Base-by-base conservation (phyloP, 106 monocot genomes). In the Dendrobium nobile region DNA sequence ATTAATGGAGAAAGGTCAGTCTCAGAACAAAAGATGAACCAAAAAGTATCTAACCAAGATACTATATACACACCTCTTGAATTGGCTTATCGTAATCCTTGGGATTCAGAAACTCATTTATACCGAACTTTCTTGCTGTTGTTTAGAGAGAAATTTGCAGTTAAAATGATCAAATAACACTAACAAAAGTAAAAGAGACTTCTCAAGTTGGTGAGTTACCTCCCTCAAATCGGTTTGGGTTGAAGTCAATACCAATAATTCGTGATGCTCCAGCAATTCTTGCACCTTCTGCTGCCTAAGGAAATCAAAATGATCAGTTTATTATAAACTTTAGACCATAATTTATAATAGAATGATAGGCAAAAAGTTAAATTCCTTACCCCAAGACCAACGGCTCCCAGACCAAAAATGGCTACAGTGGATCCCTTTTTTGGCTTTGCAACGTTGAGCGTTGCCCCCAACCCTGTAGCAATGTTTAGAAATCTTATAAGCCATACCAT, bases 371-470 rank as follows among this genome's bases (percentile, higher is more conserved):
- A 10, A 17, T 8, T 79, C 81, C 90, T 86, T 87, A 92, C 95
- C 65, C 92, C 95, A 81, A 95, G 95, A 16, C 95, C 95, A 75
- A 95, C 90, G 47, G 95, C 92, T 19, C 95, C 95, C 82, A 95
- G 88, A 24, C 95, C 95, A 88, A 95, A 95, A 79, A 95, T 51
- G 75, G 92, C 95, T 59, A 95, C 95, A 79, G 78, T 95, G 20
- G 95, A 92, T 41, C 92, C 95, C 48, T 85, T 68, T 76, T 95
- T 92, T 77, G 92, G 92, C 84, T 95, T 95, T 80, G 95, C 95
- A 33, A 92, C 85, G 84, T 95, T 95, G 92, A 92, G 92, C 47
- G 92, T 92, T 84, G 95, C 92, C 82, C 95, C 95, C 80, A 95
- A 90, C 41, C 95, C 95, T 90, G 75, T 54, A 79, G 7, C 5